A percentile compares a stretch with the other conserved stretches of the same genome.
Conservation (phyloP, 805 yeast genomes). For the Candida sakaeoensis region DNA sequence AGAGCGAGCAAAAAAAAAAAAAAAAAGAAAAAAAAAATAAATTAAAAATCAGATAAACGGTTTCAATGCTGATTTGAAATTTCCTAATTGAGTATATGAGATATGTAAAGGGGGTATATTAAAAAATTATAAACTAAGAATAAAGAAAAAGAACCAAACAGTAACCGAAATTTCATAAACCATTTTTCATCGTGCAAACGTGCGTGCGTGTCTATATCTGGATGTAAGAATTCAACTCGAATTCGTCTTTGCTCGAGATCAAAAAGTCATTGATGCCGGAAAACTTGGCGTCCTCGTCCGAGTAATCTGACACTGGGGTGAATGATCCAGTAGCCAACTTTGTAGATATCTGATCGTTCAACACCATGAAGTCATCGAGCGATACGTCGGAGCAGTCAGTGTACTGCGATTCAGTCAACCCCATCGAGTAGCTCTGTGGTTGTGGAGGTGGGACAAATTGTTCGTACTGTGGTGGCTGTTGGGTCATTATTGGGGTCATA, state of each 20-base stretch:
- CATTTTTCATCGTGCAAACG: not conserved
- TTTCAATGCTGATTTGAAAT: too few species aligned
- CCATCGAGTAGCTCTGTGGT: not conserved
- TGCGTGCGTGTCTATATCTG: not conserved
- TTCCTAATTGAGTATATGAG: not conserved
- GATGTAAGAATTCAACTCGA: conserved; percentile 17
- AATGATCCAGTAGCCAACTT: conserved; percentile 5
- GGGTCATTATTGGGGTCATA: conserved; percentile 7
- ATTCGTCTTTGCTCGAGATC: conserved; percentile 20
- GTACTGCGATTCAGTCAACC: conserved; percentile 1
- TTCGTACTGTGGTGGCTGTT: not conserved
- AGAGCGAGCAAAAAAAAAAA: too few species aligned
- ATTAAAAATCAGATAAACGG: too few species aligned
- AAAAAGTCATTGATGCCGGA: conserved; percentile 23
- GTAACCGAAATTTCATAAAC: not conserved
- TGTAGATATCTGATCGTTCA: conserved; percentile 20
- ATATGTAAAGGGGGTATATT: not conserved
- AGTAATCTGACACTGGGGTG: conserved; percentile 22
- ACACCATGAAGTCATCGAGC: conserved; percentile 28
- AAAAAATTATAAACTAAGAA: not conserved
- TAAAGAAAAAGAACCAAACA: not conserved
- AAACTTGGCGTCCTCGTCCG: conserved; percentile 15
- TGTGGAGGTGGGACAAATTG: conserved; percentile 4
- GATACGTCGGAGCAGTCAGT: conserved; percentile 11
- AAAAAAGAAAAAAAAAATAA: too few species aligned